phyloP scores from a whole-genome alignment of 2,329 filamentous ascomycete genomes.

The Epichloe baconii region DNA sequence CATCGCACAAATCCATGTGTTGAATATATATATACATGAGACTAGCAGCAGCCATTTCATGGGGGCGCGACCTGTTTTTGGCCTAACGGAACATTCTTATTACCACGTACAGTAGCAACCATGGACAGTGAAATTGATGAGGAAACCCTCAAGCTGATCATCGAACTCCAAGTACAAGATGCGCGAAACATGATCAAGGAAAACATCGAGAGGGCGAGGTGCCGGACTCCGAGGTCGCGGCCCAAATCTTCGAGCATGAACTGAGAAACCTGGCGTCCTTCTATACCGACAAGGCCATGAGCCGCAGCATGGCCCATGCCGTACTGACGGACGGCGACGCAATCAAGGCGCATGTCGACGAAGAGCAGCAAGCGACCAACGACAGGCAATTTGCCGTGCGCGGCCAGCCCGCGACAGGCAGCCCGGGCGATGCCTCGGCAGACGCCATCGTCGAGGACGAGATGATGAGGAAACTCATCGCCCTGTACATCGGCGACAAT shows the following conservation, averaged over 20 bases:
- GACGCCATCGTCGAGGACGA: not conserved
- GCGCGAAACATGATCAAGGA: conserved; percentile 4
- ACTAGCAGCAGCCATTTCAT: too few relatives aligned
- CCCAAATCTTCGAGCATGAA: conserved; percentile 7
- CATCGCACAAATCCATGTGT: too few relatives aligned
- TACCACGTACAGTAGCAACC: not conserved
- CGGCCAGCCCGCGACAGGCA: too few relatives aligned
- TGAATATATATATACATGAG: too few relatives aligned
- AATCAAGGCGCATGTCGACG: not conserved
- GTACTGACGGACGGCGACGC: conserved; percentile 6
- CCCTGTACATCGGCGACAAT: not conserved
- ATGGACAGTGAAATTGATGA: conserved; percentile 2
- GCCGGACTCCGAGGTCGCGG: conserved; percentile 6
- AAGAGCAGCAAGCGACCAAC: not conserved
- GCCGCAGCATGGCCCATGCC: conserved; percentile 10
- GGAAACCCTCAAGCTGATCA: conserved; percentile 8
- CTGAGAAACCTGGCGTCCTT: conserved; percentile 3
- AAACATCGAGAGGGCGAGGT: conserved; percentile 3
- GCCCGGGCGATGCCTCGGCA: not conserved
- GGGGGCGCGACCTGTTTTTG: too few relatives aligned
- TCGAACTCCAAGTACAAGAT: conserved; percentile 11
- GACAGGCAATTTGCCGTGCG: not conserved
- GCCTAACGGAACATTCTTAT: too few relatives aligned
- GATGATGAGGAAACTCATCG: not conserved
- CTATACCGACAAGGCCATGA: conserved; percentile 7